Evolutionary conservation across 2,329 filamentous ascomycete genomes (phyloP).

Genomic region (Alternaria sp.): DNA sequence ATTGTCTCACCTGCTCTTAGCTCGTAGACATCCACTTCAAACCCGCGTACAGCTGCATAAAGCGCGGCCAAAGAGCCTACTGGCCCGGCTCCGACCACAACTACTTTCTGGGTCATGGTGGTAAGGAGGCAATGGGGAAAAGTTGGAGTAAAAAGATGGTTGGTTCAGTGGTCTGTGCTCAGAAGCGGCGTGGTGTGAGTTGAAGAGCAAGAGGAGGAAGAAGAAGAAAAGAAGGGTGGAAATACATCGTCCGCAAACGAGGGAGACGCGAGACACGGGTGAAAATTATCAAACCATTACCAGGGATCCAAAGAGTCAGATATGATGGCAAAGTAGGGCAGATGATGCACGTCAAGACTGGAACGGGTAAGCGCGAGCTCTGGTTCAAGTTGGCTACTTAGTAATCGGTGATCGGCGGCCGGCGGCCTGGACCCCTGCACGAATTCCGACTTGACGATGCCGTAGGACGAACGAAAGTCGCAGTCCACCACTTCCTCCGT

Average conservation of each 20-base stretch:
- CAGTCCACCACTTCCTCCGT: constrained; percentile 18
- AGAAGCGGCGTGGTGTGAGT: not conserved
- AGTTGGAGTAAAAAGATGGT: not conserved
- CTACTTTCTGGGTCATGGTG: constrained; percentile 66
- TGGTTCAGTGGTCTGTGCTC: not conserved
- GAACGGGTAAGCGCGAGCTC: constrained; percentile 23
- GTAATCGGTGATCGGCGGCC: constrained; percentile 27
- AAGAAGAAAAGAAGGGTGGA: not conserved
- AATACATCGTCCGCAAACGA: not conserved
- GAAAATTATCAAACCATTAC: constrained; percentile 4
- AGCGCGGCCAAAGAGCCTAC: constrained; percentile 91
- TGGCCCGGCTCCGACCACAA: constrained; percentile 90
- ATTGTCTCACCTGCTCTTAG: constrained; percentile 76
- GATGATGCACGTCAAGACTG: constrained; percentile 23
- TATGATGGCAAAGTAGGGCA: constrained; percentile 11
- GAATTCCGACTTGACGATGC: constrained; percentile 17
- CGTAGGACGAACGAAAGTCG: constrained; percentile 13
- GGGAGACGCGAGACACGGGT: not conserved
- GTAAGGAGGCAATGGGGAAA: not conserved
- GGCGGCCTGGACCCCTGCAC: constrained; percentile 22
- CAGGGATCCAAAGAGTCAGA: constrained; percentile 8
- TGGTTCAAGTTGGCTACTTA: constrained; percentile 15
- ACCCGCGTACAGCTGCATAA: constrained; percentile 86
- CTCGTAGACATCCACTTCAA: constrained; percentile 94
- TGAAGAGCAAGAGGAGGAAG: not conserved